These are phyloP conservation scores for Phytophthora pini DNA, from an alignment of 352 stramenopile species.

Conservation along the genomic window DNA sequence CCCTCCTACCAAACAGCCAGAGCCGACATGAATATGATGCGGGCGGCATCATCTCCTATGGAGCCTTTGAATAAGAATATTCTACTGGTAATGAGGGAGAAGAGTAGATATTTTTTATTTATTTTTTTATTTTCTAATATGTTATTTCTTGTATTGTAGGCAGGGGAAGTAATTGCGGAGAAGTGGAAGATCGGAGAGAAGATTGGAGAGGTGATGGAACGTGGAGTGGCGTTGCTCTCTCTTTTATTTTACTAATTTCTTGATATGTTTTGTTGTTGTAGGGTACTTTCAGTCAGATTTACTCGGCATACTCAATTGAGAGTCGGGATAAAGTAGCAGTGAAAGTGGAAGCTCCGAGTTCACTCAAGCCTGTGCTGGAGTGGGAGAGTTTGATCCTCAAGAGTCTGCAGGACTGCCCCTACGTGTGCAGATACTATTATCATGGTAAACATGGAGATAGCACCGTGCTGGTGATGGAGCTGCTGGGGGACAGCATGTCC, in stretches of 20 bases:
- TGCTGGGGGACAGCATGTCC: constrained; percentile 90
- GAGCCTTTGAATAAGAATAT: constrained; percentile 88
- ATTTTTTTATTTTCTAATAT: constrained; percentile 4
- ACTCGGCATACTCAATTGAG: constrained; percentile 83
- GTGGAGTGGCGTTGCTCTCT: constrained; percentile 5
- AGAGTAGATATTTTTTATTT: constrained; percentile 3
- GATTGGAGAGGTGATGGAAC: constrained; percentile 72
- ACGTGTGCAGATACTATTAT: constrained; percentile 88
- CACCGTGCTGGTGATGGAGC: constrained; percentile 89
- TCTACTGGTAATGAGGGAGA: constrained; percentile 51
- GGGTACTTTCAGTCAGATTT: constrained; percentile 91
- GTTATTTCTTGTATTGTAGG: constrained; percentile 38
- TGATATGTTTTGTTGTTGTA: constrained; percentile 20
- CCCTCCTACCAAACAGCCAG: not conserved
- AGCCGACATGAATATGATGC: constrained; percentile 30
- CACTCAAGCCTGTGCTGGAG: constrained; percentile 88
- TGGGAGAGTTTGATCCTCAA: constrained; percentile 91
- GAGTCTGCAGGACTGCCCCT: constrained; percentile 80
- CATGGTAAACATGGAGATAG: constrained; percentile 87
- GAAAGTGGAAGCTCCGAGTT: constrained; percentile 87
- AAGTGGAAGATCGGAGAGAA: constrained; percentile 90
- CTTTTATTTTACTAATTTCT: constrained; percentile 8
- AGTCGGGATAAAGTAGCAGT: constrained; percentile 80
- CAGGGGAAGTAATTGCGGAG: constrained; percentile 82
- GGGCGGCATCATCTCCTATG: constrained; percentile 51